Evolutionary conservation across 2,329 filamentous ascomycete genomes (phyloP).

Genomic region (Cryphonectria japonica): DNA sequence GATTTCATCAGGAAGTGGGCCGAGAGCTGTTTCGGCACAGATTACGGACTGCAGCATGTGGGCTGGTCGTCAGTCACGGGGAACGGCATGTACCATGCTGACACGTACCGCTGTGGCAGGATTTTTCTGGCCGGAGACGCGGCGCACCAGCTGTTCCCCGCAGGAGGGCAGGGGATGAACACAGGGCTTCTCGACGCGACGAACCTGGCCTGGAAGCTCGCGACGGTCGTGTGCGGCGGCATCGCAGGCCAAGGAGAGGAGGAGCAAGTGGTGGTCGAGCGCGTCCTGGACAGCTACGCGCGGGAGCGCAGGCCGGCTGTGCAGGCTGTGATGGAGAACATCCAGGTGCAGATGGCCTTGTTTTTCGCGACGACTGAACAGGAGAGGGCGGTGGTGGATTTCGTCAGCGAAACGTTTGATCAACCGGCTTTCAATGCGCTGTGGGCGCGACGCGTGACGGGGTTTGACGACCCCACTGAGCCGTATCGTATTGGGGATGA

Average conservation of each 20-base stretch:
- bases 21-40: background rate
- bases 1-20: conserved; percentile 11
- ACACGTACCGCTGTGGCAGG: conserved; percentile 49
- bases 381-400: conserved; percentile 15
- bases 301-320: conserved; percentile 9
- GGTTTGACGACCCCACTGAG: conserved; percentile 23
- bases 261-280: background rate
- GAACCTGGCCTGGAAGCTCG: conserved; percentile 60
- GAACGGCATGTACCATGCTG: conserved; percentile 39
- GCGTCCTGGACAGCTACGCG: conserved; percentile 27
- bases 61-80: conserved; percentile 20
- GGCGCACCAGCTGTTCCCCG: conserved; percentile 59
- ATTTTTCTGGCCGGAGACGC: conserved; percentile 61
- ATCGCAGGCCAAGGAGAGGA: background rate
- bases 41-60: conserved; percentile 19
- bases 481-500: conserved; percentile 12
- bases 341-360: conserved; percentile 7
- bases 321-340: conserved; percentile 13
- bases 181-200: conserved; percentile 57
- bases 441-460: conserved; percentile 21
- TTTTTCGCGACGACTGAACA: conserved; percentile 4
- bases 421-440: conserved; percentile 16
- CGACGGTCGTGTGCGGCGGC: conserved; percentile 3
- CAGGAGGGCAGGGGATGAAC: conserved; percentile 63
- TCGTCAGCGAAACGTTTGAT: conserved; percentile 19